Base-by-base conservation (phyloP, 345 rosid species). In the Salix exigua region DNA sequence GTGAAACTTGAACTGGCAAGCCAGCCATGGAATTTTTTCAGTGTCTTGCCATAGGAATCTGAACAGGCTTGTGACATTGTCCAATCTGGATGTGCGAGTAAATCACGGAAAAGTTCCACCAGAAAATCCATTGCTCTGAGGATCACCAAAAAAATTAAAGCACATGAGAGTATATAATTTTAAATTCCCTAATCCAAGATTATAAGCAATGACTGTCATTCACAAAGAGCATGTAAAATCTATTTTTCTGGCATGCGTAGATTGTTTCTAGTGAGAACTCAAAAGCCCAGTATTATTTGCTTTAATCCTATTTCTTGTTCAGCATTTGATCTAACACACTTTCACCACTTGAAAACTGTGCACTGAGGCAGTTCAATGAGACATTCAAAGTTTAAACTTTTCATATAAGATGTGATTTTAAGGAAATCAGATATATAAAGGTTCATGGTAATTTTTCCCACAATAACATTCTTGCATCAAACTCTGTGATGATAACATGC, bases 111-210 rank as follows among this genome's bases (percentile, higher is more conserved):
- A 77, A 96, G 87, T 85, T 93, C 94, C 81, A 91, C 89, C 66
- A 93, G 82, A 89, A 91, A 96, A 88, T 96, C 99, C 98, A 92
- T 93, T 13, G 98, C 99, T 76, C 99, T 95, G 87, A 44, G 71
- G 68, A 42, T 30, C 76, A 40, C 30, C 75, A 78, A 75, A 71
- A 13, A 64, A 65, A 12, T 70, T 62, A 6, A 50, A 38, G 11
- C 37, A 60, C 26, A 48, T 51, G 63, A 21, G 72, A 65, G 35
- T 4, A 25, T n/a, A 61, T 6, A 5, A 51, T 37, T 37, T 23
- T 26, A n/a, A 60, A 19, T 55, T 60, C 65, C 48, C 18, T 76
- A 28, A 68, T 53, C 30, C 12, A 28, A 26, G 13, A 38, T 12
- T n/a, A 35, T 25, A 73, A 8, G 8, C 48, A 68, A 65, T 66